Percentiles rank a stretch among this genome's conserved stretches.
These are phyloP conservation scores for Leccinum arenicola DNA, from an alignment of 768 basidiomycete species.

Conservation along the genomic window DNA sequence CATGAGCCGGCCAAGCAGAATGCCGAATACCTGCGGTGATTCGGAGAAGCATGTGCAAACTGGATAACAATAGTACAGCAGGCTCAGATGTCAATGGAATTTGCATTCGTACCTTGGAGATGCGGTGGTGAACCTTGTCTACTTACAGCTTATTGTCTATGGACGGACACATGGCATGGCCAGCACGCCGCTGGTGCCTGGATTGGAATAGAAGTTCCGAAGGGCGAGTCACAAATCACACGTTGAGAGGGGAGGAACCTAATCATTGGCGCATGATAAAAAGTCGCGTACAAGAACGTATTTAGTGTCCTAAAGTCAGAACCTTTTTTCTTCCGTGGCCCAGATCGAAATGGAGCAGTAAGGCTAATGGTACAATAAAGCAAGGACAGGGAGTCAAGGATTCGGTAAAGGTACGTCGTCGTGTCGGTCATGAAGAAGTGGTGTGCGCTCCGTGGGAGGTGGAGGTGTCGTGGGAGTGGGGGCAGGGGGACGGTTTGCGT, in stretches of 20 bases:
- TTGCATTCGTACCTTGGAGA: conserved; percentile 31
- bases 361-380: conserved; percentile 24
- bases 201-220: conserved; percentile 12
- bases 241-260: conserved; percentile 9
- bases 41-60: conserved; percentile 5
- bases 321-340: background rate
- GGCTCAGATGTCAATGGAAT: conserved; percentile 9
- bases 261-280: conserved; percentile 23
- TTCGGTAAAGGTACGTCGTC: conserved; percentile 12
- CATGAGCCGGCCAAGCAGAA: conserved; percentile 5
- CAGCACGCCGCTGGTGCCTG: background rate
- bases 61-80: conserved; percentile 21
- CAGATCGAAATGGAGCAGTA: conserved; percentile 6
- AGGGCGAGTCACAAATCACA: conserved; percentile 2
- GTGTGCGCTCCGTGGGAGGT: conserved; percentile 32
- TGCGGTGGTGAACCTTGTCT: conserved; percentile 26
- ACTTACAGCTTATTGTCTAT: conserved; percentile 23
- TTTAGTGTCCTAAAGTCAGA: conserved; percentile 6
- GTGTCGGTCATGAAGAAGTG: conserved; percentile 27
- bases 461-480: conserved; percentile 14
- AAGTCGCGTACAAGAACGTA: conserved; percentile 8
- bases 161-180: background rate
- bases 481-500: background rate
- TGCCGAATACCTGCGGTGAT: background rate
- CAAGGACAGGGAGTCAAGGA: conserved; percentile 14